Evolutionary conservation across 305 asterid species (phyloP), one percentile per base, ranked within the genome.

Genomic region (Fraxinus nigra): DNA sequence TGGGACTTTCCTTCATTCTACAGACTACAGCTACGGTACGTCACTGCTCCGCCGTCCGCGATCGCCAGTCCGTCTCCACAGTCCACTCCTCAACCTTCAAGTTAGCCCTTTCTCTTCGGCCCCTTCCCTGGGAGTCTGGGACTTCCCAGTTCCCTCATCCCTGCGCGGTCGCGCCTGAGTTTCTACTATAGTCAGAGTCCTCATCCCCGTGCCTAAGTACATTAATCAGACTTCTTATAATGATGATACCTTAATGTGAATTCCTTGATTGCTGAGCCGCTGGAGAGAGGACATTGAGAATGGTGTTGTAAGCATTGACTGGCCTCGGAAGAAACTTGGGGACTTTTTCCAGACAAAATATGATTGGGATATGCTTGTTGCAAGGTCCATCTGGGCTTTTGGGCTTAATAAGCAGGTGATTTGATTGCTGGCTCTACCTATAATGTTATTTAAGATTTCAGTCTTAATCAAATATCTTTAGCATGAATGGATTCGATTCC

Each of bases 311-410:
- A 93, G 94, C 90, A 89, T 96, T 81, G 98, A 96, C 80, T 94
- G 97, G 97, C 97, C 98, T 37, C 79, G 92, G 79, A 96, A 92
- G 88, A 92, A 90, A 89, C 92, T 96, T 59, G 98, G 97, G 32
- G 98, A 93, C 86, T 96, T 94, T 84, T 96, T 96, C 78, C 98
- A 96, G 88, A 88, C 96, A 9, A 94, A 89, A 84, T 96, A 96
- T 86, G 99, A 96, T 76, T 96, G 99, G 99, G 99, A 96, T 88
- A 89, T 96, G 87, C 96, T 94, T 78, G 98, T 98, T 82, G 98
- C 98, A 6, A 88, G 98, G 40, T 96, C 99, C 80, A 94, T 96
- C 80, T 94, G 98, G 98, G 99, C 98, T 81, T 96, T 96, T 89
- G 99, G 99, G 79, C 98, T 98, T 24, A 97, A 93, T 88, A 94